Base-by-base conservation (phyloP, 2,329 filamentous ascomycete genomes). In the Fusarium bactridioides region DNA sequence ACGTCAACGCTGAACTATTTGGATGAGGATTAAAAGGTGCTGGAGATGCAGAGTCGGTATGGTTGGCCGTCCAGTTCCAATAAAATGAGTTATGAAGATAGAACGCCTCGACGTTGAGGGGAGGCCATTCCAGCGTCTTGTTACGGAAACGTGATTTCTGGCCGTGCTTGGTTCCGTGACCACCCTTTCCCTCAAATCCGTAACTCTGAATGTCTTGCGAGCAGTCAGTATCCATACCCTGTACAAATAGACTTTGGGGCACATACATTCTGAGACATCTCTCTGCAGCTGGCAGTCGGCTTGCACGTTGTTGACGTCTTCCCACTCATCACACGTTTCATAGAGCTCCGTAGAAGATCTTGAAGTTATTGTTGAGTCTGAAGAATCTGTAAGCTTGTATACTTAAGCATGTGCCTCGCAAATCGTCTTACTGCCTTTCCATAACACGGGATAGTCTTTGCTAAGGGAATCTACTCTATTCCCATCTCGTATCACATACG, bases 401-500 rank as follows among this genome's bases (percentile, higher is more conserved):
- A 35, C 33, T 10, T 35, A 7, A 18, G 7, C 16, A 35, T 35
- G 8, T 35, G 7, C 33, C 33, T 35, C 33, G 33, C 10, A 1
- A 47, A 21, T 12, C 1, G 3, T 11, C 48, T 35, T 35, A 54
- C 40, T 31, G 5, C 21, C 33, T 37, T 16, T 53, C 62, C 61
- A 65, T 1, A 27, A 27, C 0, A 70, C 37, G 0, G n/a, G n/a
- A 19, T 53, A 45, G 0, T 61, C 12, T 0, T 51, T 16, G 0
- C 12, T n/a, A 0, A 72, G 43, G 1, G 7, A 10, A 0, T 38
- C 12, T 0, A 61, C 8, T 19, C 69, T 60, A 8, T 38, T 3
- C 5, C 69, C 65, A n/a, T 73, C 61, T 2, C 29, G 18, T 3
- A 73, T 70, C 4, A 67, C 1, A 4, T 61, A 73, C 1, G 57